A percentile compares a stretch with the other conserved stretches of the same genome.
Evolutionary conservation across 78 protist genomes (phyloP).

Genomic region (Dictyostelium brefeldianum): DNA sequence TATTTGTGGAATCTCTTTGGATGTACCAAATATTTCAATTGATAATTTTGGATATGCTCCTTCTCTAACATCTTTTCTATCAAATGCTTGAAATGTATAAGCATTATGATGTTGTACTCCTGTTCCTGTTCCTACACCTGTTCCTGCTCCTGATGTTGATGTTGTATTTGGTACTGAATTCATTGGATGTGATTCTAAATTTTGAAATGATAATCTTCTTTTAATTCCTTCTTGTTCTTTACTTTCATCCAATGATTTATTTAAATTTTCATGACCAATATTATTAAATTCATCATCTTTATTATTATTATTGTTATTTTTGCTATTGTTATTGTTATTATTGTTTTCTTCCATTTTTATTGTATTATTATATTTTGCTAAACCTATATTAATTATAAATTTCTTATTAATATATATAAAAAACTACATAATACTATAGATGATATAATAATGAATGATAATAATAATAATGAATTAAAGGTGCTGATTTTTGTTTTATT

Average conservation of each 20-base stretch:
- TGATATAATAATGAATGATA: too few species aligned
- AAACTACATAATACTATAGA: background rate
- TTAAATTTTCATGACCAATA: constrained; percentile 21
- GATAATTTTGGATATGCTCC: constrained; percentile 64
- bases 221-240: constrained; percentile 16
- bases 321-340: constrained; percentile 30
- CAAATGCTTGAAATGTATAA: constrained; percentile 57
- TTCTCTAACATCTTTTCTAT: constrained; percentile 25
- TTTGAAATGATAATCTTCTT: constrained; percentile 74
- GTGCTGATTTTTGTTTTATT: too few species aligned
- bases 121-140: too few species aligned
- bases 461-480: too few species aligned
- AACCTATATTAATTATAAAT: background rate
- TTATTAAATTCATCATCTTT: too few species aligned
- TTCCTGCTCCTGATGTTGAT: background rate
- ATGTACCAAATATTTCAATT: constrained; percentile 40
- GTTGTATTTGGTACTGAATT: constrained; percentile 19
- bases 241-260: constrained; percentile 2
- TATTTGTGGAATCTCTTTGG: constrained; percentile 70
- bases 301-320: constrained; percentile 54
- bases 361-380: background rate
- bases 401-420: too few species aligned
- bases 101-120: constrained; percentile 34
- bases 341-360: background rate
- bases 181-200: constrained; percentile 10